These are phyloP conservation scores for Filobasidium floriforme DNA, from an alignment of 768 basidiomycete genomes.

Conservation along the genomic window DNA sequence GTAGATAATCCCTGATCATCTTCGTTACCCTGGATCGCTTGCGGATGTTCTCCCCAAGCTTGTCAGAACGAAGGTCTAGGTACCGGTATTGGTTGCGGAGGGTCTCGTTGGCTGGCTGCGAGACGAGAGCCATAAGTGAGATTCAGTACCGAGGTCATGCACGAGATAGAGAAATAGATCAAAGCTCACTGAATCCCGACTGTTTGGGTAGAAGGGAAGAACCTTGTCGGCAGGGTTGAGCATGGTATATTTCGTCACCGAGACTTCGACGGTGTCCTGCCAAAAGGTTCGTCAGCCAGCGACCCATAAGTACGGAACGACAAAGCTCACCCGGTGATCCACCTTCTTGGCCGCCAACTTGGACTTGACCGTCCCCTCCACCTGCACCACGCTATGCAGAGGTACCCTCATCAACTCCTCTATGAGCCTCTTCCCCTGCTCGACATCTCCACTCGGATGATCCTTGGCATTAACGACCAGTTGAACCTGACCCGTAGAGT, in stretches of 20 bases:
- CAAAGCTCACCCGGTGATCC: background rate
- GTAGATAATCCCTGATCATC: constrained; percentile 62
- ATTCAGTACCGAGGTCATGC: no score
- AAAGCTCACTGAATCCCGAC: constrained; percentile 64
- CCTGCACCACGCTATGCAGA: constrained; percentile 66
- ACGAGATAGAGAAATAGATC: no score
- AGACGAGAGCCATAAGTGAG: no score
- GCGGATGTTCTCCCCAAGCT: constrained; percentile 68
- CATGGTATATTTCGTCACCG: constrained; percentile 60
- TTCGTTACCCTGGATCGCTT: constrained; percentile 76
- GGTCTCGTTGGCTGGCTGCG: constrained; percentile 68
- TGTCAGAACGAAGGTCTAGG: constrained; percentile 74
- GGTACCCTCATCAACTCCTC: constrained; percentile 56
- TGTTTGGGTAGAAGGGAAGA: constrained; percentile 80
- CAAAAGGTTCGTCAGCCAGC: constrained; percentile 54
- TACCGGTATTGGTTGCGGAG: constrained; percentile 75
- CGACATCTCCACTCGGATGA: constrained; percentile 21
- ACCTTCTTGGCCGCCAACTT: constrained; percentile 7
- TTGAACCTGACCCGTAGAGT: constrained; percentile 68
- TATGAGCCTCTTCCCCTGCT: constrained; percentile 39
- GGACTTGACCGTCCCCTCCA: constrained; percentile 65
- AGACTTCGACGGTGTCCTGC: constrained; percentile 56
- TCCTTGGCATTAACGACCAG: constrained; percentile 58
- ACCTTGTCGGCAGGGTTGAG: constrained; percentile 66
- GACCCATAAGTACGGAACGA: constrained; percentile 44